Evolutionary conservation across 345 rosid genomes (phyloP), one percentile per base, ranked within the genome.

Genomic region (Eucalyptus cloeziana): DNA sequence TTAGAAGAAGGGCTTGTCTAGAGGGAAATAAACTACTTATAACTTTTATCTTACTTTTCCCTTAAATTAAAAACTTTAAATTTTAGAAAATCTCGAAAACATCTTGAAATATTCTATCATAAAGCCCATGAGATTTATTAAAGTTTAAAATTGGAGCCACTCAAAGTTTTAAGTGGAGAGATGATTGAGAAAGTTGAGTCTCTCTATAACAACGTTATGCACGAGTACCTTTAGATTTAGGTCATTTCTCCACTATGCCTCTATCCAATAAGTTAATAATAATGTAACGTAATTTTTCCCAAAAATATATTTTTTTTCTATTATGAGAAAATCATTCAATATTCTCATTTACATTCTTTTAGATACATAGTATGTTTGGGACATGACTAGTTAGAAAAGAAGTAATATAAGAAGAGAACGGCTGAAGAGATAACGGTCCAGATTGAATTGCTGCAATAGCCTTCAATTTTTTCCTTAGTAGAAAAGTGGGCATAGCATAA

Each of bases 371-470:
- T 1, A 67, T 31, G 33, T 64, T 64, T 4, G 10, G 40, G 67
- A 60, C 15, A 60, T 3, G 15, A 27, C 69, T 27, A 60, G 8
- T 27, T 1, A 60, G 12, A 17, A 43, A 33, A 10, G 25, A 71
- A 22, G 10, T 5, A 9, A 71, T 3, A 71, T 40, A 71, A 2
- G 45, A 71, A 19, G 44, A 33, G 44, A 71, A 33, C 0, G 13
- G 44, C 2, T 19, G 12, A 33, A 8, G 24, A 33, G 10, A 7
- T 33, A 33, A 33, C 2, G 1, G 13, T 71, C 1, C 0, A 33
- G 7, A 11, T 71, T 0, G 7, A 71, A 71, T 71, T 17, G 10
- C 4, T 17, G 9, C 6, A 71, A 9, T 17, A 33, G 44, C 10
- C 5, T 64, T n/a, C 0, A 3, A 67, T 3, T 8, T 31, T 31